Conservation (phyloP, 257 asterid species). For the Thymus quinquecostatus region DNA sequence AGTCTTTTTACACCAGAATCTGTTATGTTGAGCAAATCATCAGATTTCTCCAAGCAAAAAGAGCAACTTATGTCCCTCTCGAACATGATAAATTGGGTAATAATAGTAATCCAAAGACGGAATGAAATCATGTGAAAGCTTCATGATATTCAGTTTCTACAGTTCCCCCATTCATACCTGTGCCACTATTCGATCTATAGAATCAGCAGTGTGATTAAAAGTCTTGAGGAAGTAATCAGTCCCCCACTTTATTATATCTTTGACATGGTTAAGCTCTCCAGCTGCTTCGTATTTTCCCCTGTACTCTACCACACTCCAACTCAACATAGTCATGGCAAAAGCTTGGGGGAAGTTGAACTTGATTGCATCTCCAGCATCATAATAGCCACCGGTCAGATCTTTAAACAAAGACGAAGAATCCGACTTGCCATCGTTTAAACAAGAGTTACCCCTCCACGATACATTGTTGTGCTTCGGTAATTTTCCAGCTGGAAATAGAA, state of each 20-base stretch:
- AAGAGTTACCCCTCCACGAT: conserved; percentile 95
- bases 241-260: conserved; percentile 96
- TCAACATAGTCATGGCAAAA: conserved; percentile 94
- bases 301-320: conserved; percentile 98
- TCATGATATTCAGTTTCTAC: background rate
- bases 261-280: conserved; percentile 89
- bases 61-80: background rate
- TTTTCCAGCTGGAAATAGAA: conserved; percentile 72
- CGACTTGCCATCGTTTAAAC: conserved; percentile 71
- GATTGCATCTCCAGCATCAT: conserved; percentile 98
- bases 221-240: conserved; percentile 94
- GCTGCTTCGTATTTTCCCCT: conserved; percentile 86
- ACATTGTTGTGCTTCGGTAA: conserved; percentile 91
- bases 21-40: background rate
- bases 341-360: conserved; percentile 87
- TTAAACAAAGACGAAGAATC: conserved; percentile 53
- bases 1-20: too few species aligned
- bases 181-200: conserved; percentile 62
- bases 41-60: background rate
- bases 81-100: conserved; percentile 14
- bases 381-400: conserved; percentile 83
- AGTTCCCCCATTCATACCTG: conserved; percentile 54
- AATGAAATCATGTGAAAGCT: background rate
- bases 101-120: background rate
- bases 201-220: conserved; percentile 86